phyloP scores from a whole-genome alignment of 306 rosid genomes.

The Cucumis hystrix region DNA sequence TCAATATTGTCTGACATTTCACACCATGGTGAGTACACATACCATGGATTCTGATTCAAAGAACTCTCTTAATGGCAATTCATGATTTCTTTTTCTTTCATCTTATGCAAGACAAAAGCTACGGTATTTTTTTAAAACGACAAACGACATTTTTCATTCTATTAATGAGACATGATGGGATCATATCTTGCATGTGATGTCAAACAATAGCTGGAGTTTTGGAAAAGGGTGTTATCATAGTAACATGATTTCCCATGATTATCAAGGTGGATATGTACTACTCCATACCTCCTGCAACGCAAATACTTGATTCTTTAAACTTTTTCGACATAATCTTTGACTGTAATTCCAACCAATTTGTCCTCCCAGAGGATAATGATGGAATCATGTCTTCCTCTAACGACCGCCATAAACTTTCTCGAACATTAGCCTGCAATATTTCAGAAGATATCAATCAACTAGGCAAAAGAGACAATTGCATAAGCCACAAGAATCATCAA shows the following conservation, averaged over 20 bases:
- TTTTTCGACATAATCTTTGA: slow-evolving; percentile 52
- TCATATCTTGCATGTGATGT: not conserved
- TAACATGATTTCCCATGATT: not conserved
- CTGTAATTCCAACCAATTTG: slow-evolving; percentile 90
- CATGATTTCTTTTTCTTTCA: not conserved
- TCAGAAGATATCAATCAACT: not conserved
- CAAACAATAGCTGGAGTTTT: not conserved
- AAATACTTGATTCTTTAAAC: slow-evolving; percentile 52
- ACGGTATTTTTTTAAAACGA: not conserved
- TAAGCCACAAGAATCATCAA: slow-evolving; percentile 3
- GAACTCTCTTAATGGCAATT: not conserved
- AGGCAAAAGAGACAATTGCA: slow-evolving; percentile 10
- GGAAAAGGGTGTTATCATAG: not conserved
- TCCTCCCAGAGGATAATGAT: slow-evolving; percentile 42
- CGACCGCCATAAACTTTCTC: slow-evolving; percentile 69
- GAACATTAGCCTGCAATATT: slow-evolving; percentile 55
- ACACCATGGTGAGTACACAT: not conserved
- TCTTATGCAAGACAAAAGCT: not conserved
- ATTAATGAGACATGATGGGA: not conserved
- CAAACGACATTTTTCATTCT: not conserved
- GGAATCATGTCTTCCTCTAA: slow-evolving; percentile 92
- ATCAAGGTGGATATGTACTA: not conserved
- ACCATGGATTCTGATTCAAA: not conserved
- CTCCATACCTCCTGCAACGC: slow-evolving; percentile 86
- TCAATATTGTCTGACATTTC: not conserved